Conservation (phyloP, 345 rosid genomes). For the Brassica cretica region DNA sequence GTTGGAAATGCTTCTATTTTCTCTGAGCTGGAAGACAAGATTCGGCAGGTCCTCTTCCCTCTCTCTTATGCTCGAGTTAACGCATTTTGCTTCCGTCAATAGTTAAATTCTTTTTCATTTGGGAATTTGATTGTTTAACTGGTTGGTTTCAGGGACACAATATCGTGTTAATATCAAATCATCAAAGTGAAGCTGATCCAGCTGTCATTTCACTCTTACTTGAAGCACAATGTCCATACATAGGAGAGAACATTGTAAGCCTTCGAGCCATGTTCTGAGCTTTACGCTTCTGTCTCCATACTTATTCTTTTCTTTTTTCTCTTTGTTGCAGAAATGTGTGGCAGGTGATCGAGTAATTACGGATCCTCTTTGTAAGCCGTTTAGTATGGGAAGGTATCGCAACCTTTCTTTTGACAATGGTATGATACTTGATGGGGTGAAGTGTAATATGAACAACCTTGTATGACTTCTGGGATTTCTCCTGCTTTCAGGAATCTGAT, state of each 20-base stretch:
- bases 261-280: slow-evolving; percentile 27
- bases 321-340: slow-evolving; percentile 66
- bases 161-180: slow-evolving; percentile 83
- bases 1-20: slow-evolving; percentile 72
- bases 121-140: not conserved
- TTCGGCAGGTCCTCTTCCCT: slow-evolving; percentile 57
- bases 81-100: slow-evolving; percentile 4
- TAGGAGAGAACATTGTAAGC: slow-evolving; percentile 76
- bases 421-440: slow-evolving; percentile 33
- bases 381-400: slow-evolving; percentile 95
- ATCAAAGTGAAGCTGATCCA: slow-evolving; percentile 98
- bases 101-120: slow-evolving; percentile 1
- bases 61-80: slow-evolving; percentile 6
- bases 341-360: slow-evolving; percentile 97
- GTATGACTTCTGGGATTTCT: slow-evolving; percentile 26
- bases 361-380: slow-evolving; percentile 98
- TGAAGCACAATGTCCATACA: slow-evolving; percentile 62
- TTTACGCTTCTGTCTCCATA: slow-evolving; percentile 11
- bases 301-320: slow-evolving; percentile 22
- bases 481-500: slow-evolving; percentile 69
- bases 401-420: slow-evolving; percentile 26
- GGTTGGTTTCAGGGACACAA: slow-evolving; percentile 80
- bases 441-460: slow-evolving; percentile 28
- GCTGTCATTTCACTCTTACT: slow-evolving; percentile 82
- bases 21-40: slow-evolving; percentile 70